A percentile compares a stretch with the other conserved stretches of the same genome.
Evolutionary conservation across 2,329 filamentous ascomycete species (phyloP).

Genomic region (Colletotrichum eremochloae): DNA sequence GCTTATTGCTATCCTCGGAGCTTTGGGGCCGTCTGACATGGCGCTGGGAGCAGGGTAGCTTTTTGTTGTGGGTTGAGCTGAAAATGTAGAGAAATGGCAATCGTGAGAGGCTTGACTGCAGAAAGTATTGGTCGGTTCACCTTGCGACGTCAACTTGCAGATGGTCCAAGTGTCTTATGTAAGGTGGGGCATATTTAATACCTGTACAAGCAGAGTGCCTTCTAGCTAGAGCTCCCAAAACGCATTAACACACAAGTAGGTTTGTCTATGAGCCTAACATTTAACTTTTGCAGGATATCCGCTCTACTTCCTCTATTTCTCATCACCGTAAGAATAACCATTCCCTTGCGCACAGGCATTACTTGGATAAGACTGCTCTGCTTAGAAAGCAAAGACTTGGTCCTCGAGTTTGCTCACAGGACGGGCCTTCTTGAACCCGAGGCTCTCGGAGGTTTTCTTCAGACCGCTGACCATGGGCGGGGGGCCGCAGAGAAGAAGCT

Average conservation of each 20-base stretch:
- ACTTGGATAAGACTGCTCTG: neutral
- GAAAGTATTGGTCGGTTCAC: conserved; percentile 18
- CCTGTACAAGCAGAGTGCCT: neutral
- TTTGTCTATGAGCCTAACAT: conserved; percentile 3
- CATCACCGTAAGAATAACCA: neutral
- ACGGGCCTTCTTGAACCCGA: conserved; percentile 92
- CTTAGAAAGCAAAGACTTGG: conserved; percentile 92
- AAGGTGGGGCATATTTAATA: conserved; percentile 22
- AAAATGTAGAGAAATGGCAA: neutral
- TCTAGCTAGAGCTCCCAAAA: conserved; percentile 3
- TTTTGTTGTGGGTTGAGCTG: neutral
- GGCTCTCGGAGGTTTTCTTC: conserved; percentile 92
- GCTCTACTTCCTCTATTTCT: conserved; percentile 9
- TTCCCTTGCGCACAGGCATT: neutral
- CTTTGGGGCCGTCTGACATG: conserved; percentile 39
- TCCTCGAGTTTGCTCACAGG: conserved; percentile 98
- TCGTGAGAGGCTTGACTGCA: conserved; percentile 17
- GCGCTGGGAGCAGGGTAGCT: neutral
- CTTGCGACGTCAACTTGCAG: conserved; percentile 40
- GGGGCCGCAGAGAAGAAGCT: conserved; percentile 94
- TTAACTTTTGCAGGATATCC: neutral
- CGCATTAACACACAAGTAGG: conserved; percentile 5
- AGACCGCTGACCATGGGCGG: conserved; percentile 97
- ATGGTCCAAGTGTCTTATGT: conserved; percentile 14
- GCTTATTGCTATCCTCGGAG: conserved; percentile 42